phyloP scores from a whole-genome alignment of 2,329 filamentous ascomycete species.

The Ophiostoma sp. region DNA sequence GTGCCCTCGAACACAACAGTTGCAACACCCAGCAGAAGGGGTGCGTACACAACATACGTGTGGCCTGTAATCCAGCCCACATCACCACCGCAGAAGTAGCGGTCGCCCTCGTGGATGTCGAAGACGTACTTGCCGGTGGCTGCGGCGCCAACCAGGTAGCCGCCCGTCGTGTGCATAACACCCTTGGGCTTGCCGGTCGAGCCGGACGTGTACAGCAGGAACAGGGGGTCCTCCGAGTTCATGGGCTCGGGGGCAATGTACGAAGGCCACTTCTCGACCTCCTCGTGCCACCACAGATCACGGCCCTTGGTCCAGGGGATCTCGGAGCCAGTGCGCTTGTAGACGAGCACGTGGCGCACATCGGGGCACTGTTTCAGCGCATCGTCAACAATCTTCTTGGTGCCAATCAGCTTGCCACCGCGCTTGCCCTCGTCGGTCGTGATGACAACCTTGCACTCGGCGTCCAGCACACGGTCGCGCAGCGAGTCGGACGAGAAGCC shows the following conservation, averaged over 20 bases:
- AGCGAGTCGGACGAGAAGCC: conserved; percentile 96
- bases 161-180: conserved; percentile 94
- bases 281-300: conserved; percentile 98
- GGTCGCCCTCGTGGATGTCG: conserved; percentile 89
- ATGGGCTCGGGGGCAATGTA: conserved; percentile 87
- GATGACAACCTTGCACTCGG: conserved; percentile 86
- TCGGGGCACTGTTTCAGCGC: conserved; percentile 93
- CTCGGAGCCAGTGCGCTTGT: conserved; percentile 89
- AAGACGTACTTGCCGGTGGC: conserved; percentile 98
- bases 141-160: conserved; percentile 90
- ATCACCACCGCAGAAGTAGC: conserved; percentile 96
- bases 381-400: conserved; percentile 98
- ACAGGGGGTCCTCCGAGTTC: conserved; percentile 91
- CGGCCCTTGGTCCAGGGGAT: conserved; percentile 84
- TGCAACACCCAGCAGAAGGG: conserved; percentile 82
- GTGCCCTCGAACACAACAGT: conserved; percentile 98
- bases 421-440: conserved; percentile 97
- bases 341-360: conserved; percentile 80
- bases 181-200: conserved; percentile 99
- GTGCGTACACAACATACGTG: conserved; percentile 96
- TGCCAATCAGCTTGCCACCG: conserved; percentile 93
- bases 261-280: conserved; percentile 90
- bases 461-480: conserved; percentile 89
- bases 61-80: conserved; percentile 99
- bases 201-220: conserved; percentile 95